Base-by-base conservation (phyloP, 2,329 filamentous ascomycete species). In the Alternaria sp. region DNA sequence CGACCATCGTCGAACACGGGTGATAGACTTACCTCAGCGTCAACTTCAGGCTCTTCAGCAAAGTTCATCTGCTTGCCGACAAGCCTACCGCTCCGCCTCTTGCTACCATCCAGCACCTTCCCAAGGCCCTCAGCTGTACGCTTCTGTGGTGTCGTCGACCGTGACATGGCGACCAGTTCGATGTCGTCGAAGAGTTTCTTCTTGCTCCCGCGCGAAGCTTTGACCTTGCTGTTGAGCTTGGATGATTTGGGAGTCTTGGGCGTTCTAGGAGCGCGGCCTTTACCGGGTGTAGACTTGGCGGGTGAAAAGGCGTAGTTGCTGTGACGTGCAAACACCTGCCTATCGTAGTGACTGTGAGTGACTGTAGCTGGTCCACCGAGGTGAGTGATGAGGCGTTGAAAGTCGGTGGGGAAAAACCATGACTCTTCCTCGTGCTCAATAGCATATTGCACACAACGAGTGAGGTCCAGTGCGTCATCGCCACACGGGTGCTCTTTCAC, bases 401-500 rank as follows among this genome's bases (percentile, higher is more conserved):
- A 77, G 21, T 78, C 72, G 1, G 44, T 58, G 3, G 74, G 75
- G 15, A 73, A 78, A 3, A 63, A 44, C 73, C 74, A 78, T 9
- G 61, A 25, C 45, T 76, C 72, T 2, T 72, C 45, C 6, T 57
- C 54, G 30, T 77, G 61, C 11, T 68, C 45, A 5, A 73, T 2
- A 43, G 67, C 64, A 45, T 76, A 70, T 11, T 64, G n/a, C 3
- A 77, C 67, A 41, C 71, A 74, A 15, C 73, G 71, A 2, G 73
- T 68, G 20, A 78, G 67, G 21, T 78, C 75, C 6, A 77, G 68
- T 2, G 74, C 74, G 45, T 77, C 75, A 23, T 57, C 11, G 4
- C 70, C 72, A 0, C 54, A 54, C 5, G 75, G 75, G 6, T 73
- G 67, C 41, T 65, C 33, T 49, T 73, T 71, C 21, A 78, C 66